Evolutionary conservation across 768 basidiomycete genomes (phyloP), one percentile per base, ranked within the genome.

Genomic region (Russula earlei): DNA sequence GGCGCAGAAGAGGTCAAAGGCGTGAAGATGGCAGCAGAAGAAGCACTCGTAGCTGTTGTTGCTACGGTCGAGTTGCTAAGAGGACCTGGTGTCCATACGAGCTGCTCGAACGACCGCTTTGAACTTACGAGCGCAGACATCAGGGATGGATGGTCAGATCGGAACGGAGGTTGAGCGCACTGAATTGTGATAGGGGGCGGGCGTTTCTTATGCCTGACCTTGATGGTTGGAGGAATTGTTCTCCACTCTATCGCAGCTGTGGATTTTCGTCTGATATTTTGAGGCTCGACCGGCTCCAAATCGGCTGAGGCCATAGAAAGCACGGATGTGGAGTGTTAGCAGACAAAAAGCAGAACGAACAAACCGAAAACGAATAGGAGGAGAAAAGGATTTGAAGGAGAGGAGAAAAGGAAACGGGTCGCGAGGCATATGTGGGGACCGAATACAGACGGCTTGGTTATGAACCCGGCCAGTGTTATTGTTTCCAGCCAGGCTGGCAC

Each of bases 181-280:
- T 59, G 60, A 3, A 61, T 54, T 19, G 57, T 58, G 22, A 61
- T 52, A 0, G 60, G 60, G 1, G 60, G 56, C 9, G 60, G 60
- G 27, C 60, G 60, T 49, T 61, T 61, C 52, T 61, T 61, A 61
- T 61, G 57, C 34, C 60, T 53, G 43, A 59, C 56, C 47, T 61
- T 61, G 48, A 61, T 61, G 9, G 60, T 61, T 11, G 60, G 60
- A n/a, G 60, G 60, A 8, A 61, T 61, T 17, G 60, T 61, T 41
- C 60, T 59, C 60, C 60, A 61, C 52, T 61, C 60, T 44, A 56
- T 59, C 22, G 60, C 60, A n/a, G 60, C 60, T 12, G 57, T 33
- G 11, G 52, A 42, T 40, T 51, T 61, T 12, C 59, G 55, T 11
- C 55, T 47, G 19, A 52, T 5, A 14, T 57, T 58, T 43, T 36